These are phyloP conservation scores for Plantago elongata DNA, from an alignment of 257 asterid genomes.

Conservation along the genomic window DNA sequence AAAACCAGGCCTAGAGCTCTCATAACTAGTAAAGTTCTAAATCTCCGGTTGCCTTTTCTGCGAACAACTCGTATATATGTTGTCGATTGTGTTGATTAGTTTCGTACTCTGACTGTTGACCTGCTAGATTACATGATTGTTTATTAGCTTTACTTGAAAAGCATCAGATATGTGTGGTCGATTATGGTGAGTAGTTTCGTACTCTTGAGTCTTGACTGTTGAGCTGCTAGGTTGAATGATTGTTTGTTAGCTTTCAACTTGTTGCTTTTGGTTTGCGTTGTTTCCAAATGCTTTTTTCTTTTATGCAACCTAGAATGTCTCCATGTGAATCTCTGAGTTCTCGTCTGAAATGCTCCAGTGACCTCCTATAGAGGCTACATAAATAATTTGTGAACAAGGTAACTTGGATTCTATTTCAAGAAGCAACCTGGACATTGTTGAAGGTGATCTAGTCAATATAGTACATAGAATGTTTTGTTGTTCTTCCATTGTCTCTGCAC, in stretches of 20 bases:
- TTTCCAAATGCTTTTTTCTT: background rate
- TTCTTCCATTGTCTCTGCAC: background rate
- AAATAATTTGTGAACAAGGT: background rate
- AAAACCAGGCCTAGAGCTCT: conserved; percentile 94
- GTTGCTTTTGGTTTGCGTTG: background rate
- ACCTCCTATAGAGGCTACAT: background rate
- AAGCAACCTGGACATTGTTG: background rate
- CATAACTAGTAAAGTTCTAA: conserved; percentile 54
- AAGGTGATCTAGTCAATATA: background rate
- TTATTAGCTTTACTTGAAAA: background rate
- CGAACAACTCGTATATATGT: background rate
- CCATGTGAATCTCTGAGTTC: background rate
- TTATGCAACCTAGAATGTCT: too few species aligned
- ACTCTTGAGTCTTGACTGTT: too few species aligned
- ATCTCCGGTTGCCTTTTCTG: background rate
- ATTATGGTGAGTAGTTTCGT: too few species aligned
- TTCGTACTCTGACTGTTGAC: background rate
- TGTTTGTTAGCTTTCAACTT: background rate
- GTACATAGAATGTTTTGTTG: background rate
- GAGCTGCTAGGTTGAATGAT: too few species aligned
- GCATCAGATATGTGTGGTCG: too few species aligned
- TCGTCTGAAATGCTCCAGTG: background rate
- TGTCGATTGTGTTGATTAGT: background rate
- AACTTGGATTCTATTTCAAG: background rate
- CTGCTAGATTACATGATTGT: conserved; percentile 2